phyloP scores from a whole-genome alignment of 257 asterid species.

The Gynochthodes officinalis region DNA sequence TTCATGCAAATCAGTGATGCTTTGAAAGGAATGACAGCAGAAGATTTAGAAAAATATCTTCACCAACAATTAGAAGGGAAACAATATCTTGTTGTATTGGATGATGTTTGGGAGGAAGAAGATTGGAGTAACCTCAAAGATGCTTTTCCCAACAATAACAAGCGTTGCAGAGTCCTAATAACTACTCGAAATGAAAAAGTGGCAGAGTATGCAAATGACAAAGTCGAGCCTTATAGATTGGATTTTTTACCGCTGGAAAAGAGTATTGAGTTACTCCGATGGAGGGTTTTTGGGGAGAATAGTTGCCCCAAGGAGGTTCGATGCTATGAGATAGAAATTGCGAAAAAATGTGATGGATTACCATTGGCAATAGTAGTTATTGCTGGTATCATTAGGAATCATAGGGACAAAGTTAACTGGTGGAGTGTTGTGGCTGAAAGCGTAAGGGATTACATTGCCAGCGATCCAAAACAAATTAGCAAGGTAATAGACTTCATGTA shows the following conservation, averaged over 20 bases:
- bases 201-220: constrained; percentile 13
- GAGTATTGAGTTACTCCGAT: constrained; percentile 14
- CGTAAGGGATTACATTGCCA: not conserved
- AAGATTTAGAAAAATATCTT: not conserved
- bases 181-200: constrained; percentile 13
- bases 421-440: constrained; percentile 4
- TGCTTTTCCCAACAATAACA: constrained; percentile 16
- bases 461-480: not conserved
- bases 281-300: constrained; percentile 7
- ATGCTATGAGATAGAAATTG: constrained; percentile 19
- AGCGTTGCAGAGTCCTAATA: constrained; percentile 15
- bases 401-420: not conserved
- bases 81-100: too few species aligned
- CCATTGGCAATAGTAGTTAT: constrained; percentile 24
- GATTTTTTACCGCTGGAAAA: constrained; percentile 9
- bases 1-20: not conserved
- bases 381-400: constrained; percentile 12
- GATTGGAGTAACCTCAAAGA: constrained; percentile 10
- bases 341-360: constrained; percentile 14
- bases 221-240: not conserved
- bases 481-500: constrained; percentile 18
- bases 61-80: too few species aligned
- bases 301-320: constrained; percentile 20
- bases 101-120: too few species aligned
- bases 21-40: not conserved